Percentiles rank a stretch among this genome's conserved stretches.
phyloP scores from a whole-genome alignment of 805 yeast species.

The Naumovozyma baii region DNA sequence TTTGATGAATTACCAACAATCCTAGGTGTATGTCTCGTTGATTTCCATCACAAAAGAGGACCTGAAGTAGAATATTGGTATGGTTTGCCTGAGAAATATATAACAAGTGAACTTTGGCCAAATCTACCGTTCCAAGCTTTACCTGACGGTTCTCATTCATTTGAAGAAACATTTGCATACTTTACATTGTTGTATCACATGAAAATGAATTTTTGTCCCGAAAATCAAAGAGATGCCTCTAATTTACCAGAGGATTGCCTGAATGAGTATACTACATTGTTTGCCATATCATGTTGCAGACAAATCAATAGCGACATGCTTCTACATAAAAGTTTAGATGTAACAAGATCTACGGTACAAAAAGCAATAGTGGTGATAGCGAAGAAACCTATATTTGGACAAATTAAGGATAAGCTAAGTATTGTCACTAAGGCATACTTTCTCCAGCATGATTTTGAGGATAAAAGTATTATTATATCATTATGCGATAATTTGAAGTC shows the following conservation, averaged over 20 bases:
- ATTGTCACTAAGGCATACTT: slow-evolving; percentile 84
- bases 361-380: slow-evolving; percentile 84
- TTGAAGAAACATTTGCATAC: slow-evolving; percentile 86
- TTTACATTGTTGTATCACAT: slow-evolving; percentile 75
- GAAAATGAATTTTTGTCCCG: slow-evolving; percentile 26
- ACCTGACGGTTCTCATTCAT: slow-evolving; percentile 93
- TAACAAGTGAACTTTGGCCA: slow-evolving; percentile 53
- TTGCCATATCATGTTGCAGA: slow-evolving; percentile 89
- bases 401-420: slow-evolving; percentile 80
- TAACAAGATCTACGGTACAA: slow-evolving; percentile 82
- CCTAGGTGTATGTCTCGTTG: slow-evolving; percentile 81
- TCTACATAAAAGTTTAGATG: slow-evolving; percentile 45
- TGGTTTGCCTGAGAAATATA: slow-evolving; percentile 33
- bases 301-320: slow-evolving; percentile 63
- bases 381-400: slow-evolving; percentile 78
- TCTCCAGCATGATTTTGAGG: slow-evolving; percentile 66
- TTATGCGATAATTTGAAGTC: slow-evolving; percentile 56
- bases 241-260: slow-evolving; percentile 28
- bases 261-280: slow-evolving; percentile 52
- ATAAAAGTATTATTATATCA: slow-evolving; percentile 55
- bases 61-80: slow-evolving; percentile 94
- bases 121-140: slow-evolving; percentile 87
- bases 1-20: slow-evolving; percentile 30
- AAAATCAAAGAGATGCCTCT: slow-evolving; percentile 31
- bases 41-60: slow-evolving; percentile 86